Evolutionary conservation across 805 yeast species (phyloP).

Genomic region (Lipomyces mesembrius): DNA sequence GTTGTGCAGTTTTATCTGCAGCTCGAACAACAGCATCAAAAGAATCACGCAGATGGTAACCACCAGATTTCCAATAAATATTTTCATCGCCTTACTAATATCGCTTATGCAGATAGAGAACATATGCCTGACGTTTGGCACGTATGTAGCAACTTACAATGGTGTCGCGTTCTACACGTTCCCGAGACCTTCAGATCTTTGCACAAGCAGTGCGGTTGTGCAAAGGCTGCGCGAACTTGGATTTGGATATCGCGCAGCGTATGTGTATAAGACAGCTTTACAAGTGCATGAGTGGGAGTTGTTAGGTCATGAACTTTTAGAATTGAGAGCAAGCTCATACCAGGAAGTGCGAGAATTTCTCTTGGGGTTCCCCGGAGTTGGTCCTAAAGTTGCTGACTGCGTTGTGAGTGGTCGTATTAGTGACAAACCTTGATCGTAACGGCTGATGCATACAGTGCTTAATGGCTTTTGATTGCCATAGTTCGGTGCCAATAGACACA

Average conservation of each 20-base stretch:
- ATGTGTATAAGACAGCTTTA: constrained; percentile 75
- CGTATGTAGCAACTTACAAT: constrained; percentile 56
- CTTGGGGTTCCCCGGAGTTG: constrained; percentile 79
- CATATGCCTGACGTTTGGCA: constrained; percentile 61
- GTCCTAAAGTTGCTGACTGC: constrained; percentile 98
- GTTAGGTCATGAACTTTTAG: constrained; percentile 48
- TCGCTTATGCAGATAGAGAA: background rate
- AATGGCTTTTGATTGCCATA: constrained; percentile 86
- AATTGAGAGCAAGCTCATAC: constrained; percentile 54
- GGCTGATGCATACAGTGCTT: constrained; percentile 52
- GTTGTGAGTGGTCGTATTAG: constrained; percentile 50
- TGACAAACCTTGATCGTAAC: background rate
- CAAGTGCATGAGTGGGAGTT: constrained; percentile 51
- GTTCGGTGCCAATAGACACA: constrained; percentile 92
- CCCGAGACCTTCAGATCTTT: constrained; percentile 59
- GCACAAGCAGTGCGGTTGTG: constrained; percentile 45
- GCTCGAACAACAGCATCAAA: constrained; percentile 93
- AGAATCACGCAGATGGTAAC: constrained; percentile 88
- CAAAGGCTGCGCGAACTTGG: constrained; percentile 51
- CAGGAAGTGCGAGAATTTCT: constrained; percentile 62
- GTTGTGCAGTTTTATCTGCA: constrained; percentile 85
- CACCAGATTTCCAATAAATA: background rate
- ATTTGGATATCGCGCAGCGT: constrained; percentile 93
- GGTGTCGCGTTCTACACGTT: constrained; percentile 69
- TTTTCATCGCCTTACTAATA: background rate